These are phyloP conservation scores for Podosphaera fusca DNA, from an alignment of 2,329 filamentous ascomycete species.

Conservation along the genomic window DNA sequence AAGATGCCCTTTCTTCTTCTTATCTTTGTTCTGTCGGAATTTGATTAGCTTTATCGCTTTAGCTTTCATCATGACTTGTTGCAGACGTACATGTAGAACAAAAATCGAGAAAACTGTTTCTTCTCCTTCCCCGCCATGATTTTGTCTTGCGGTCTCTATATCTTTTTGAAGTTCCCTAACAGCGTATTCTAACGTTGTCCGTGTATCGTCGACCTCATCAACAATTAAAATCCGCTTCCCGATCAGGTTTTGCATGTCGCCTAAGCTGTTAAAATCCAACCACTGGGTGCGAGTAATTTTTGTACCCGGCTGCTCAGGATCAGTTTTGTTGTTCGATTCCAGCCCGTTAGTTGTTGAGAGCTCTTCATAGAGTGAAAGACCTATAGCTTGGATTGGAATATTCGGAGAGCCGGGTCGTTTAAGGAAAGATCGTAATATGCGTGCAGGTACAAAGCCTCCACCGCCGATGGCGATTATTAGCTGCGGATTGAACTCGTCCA, in stretches of 20 bases:
- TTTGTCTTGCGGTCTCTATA: constrained; percentile 56
- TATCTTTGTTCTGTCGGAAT: constrained; percentile 65
- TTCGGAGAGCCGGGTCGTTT: constrained; percentile 71
- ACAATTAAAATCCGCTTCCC: constrained; percentile 53
- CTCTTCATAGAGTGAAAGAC: constrained; percentile 85
- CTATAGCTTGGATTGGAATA: constrained; percentile 98
- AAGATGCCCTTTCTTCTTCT: constrained; percentile 74
- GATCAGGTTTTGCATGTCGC: constrained; percentile 3
- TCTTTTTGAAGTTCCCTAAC: constrained; percentile 89
- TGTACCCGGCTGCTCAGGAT: constrained; percentile 21
- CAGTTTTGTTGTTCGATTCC: constrained; percentile 19
- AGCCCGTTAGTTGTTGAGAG: constrained; percentile 30
- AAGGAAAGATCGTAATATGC: constrained; percentile 93
- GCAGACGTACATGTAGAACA: constrained; percentile 54
- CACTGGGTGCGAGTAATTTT: constrained; percentile 96
- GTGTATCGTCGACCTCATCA: constrained; percentile 87
- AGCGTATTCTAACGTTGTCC: constrained; percentile 83
- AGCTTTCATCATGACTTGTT: neutral
- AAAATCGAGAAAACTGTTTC: constrained; percentile 89
- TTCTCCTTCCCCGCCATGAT: constrained; percentile 43
- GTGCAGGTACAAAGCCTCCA: constrained; percentile 87
- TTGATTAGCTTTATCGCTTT: constrained; percentile 5
- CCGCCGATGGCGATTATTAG: constrained; percentile 98
- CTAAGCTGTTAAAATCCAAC: constrained; percentile 60
- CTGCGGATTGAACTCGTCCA: constrained; percentile 70